A percentile compares a stretch with the other conserved stretches of the same genome.
These are phyloP conservation scores for Heterobasidion irregulare DNA, from an alignment of 1,284 basidiomycete genomes.

Conservation along the genomic window DNA sequence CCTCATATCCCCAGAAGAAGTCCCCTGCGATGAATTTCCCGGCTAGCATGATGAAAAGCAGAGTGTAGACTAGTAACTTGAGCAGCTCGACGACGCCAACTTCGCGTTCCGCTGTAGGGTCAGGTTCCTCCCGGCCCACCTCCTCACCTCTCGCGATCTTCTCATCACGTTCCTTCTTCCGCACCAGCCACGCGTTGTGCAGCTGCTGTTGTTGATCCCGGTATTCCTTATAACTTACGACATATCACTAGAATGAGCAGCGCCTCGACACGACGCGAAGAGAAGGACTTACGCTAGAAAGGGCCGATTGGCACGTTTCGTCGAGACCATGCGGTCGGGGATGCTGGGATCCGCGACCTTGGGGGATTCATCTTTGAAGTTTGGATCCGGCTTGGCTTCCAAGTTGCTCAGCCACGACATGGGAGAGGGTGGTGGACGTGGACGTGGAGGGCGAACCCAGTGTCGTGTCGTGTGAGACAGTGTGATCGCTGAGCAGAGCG, in stretches of 20 bases:
- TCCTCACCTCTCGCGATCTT: conserved; percentile 67
- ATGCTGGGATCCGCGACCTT: conserved; percentile 48
- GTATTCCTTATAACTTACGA: conserved; percentile 60
- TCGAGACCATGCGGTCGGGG: conserved; percentile 58
- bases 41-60: conserved; percentile 47
- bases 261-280: neutral
- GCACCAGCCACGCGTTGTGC: conserved; percentile 59
- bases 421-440: neutral
- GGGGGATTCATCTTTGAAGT: conserved; percentile 25
- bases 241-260: conserved; percentile 1
- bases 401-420: conserved; percentile 52
- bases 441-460: neutral
- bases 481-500: too few relatives aligned
- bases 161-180: conserved; percentile 62
- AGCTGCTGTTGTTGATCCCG: conserved; percentile 49
- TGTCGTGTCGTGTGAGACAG: too few relatives aligned
- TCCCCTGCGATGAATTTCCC: conserved; percentile 79
- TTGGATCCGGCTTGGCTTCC: conserved; percentile 29
- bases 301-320: conserved; percentile 72
- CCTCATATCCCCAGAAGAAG: conserved; percentile 71
- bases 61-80: conserved; percentile 54
- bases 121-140: conserved; percentile 61
- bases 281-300: conserved; percentile 61
- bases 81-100: conserved; percentile 56
- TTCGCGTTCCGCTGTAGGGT: conserved; percentile 62